Evolutionary conservation across 768 basidiomycete genomes (phyloP).

Genomic region (Podaxis sp.): DNA sequence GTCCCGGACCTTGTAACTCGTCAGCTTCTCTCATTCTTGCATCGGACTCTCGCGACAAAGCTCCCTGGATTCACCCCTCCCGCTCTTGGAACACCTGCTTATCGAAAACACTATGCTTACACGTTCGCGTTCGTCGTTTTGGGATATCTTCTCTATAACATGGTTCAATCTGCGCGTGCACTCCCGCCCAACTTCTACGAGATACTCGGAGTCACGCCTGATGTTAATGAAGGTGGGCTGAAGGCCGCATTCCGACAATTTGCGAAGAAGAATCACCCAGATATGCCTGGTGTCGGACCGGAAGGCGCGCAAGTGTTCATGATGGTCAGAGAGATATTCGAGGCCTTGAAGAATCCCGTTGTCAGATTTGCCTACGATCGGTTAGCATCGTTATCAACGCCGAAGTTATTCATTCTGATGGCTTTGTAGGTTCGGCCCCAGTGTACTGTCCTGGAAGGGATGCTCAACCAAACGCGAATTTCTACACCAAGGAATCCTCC

Average conservation of each 20-base stretch:
- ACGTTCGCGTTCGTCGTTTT: constrained; percentile 61
- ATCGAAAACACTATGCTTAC: constrained; percentile 56
- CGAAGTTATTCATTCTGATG: neutral
- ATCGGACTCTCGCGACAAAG: constrained; percentile 22
- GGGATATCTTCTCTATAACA: constrained; percentile 62
- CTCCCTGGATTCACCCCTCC: constrained; percentile 27
- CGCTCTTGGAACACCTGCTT: constrained; percentile 36
- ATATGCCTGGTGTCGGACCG: constrained; percentile 55
- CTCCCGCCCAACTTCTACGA: constrained; percentile 77
- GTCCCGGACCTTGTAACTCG: constrained; percentile 60
- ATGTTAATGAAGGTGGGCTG: constrained; percentile 62
- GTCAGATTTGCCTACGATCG: constrained; percentile 85
- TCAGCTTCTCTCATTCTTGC: constrained; percentile 41
- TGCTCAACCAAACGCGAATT: constrained; percentile 71
- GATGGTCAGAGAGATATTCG: constrained; percentile 65
- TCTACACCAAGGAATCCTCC: constrained; percentile 58
- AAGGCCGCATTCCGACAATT: constrained; percentile 74
- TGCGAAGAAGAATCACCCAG: constrained; percentile 73
- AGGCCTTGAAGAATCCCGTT: constrained; percentile 72
- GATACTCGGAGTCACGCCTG: constrained; percentile 56
- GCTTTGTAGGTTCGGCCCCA: constrained; percentile 66
- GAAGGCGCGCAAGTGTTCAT: constrained; percentile 66
- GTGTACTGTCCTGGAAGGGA: constrained; percentile 57
- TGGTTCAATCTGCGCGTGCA: constrained; percentile 50
- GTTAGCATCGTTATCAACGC: constrained; percentile 31